These are phyloP conservation scores for Lactifluus subvellereus DNA, from an alignment of 768 basidiomycete genomes.

Conservation along the genomic window DNA sequence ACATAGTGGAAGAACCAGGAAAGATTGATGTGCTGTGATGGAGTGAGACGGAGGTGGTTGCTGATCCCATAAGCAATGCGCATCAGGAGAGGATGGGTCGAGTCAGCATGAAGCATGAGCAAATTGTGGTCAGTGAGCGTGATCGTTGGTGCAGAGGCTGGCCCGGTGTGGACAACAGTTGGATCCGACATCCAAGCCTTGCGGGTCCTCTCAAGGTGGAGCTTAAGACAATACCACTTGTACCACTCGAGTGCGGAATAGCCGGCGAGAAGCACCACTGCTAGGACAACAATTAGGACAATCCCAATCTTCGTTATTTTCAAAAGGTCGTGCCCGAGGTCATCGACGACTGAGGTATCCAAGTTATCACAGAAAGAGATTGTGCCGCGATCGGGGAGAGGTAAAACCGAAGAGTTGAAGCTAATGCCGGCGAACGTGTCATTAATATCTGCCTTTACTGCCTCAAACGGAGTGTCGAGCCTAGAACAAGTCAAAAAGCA, in stretches of 20 bases:
- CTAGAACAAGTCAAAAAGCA: slow-evolving; percentile 33
- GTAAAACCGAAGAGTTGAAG: slow-evolving; percentile 67
- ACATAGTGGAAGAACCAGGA: slow-evolving; percentile 91
- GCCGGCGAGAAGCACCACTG: slow-evolving; percentile 66
- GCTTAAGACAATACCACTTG: slow-evolving; percentile 71
- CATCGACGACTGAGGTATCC: slow-evolving; percentile 82
- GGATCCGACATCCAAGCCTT: slow-evolving; percentile 76
- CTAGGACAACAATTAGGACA: slow-evolving; percentile 62
- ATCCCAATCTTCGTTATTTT: slow-evolving; percentile 75
- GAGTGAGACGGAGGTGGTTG: slow-evolving; percentile 46
- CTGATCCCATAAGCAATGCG: slow-evolving; percentile 54
- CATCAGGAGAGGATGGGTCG: slow-evolving; percentile 68
- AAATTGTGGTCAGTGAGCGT: slow-evolving; percentile 71
- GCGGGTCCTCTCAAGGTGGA: slow-evolving; percentile 62
- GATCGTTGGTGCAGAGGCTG: slow-evolving; percentile 42
- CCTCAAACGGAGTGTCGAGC: slow-evolving; percentile 82
- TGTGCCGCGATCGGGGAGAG: slow-evolving; percentile 64
- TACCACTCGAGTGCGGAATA: slow-evolving; percentile 83
- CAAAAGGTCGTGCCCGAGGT: slow-evolving; percentile 74
- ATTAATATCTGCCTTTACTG: slow-evolving; percentile 85
- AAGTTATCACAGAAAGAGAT: slow-evolving; percentile 72
- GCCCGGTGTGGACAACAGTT: slow-evolving; percentile 42
- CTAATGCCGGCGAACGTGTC: slow-evolving; percentile 68
- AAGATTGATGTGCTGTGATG: slow-evolving; percentile 59
- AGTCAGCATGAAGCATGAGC: slow-evolving; percentile 63